A percentile compares a stretch with the other conserved stretches of the same genome.
These are phyloP conservation scores for Entomortierella parvispora DNA, from an alignment of 192 early-diverging fungal genomes.

Conservation along the genomic window DNA sequence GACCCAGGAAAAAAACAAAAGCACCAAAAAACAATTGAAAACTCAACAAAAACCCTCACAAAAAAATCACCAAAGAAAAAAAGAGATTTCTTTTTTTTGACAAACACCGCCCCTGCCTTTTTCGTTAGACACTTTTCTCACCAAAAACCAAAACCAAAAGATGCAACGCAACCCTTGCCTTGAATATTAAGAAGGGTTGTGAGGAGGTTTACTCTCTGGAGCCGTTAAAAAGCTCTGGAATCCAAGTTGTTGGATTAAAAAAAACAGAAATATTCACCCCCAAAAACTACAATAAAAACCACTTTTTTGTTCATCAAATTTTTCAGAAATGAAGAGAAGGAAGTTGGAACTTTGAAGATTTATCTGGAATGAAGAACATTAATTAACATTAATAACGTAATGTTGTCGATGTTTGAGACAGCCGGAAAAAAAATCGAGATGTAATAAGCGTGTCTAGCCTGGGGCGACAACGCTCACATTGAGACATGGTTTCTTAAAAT, in stretches of 20 bases:
- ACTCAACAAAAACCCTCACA: constrained; percentile 12
- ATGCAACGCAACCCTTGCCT: constrained; percentile 29
- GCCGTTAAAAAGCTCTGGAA: neutral
- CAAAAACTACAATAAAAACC: constrained; percentile 6
- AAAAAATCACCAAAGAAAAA: constrained; percentile 9
- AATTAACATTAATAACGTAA: too few relatives aligned
- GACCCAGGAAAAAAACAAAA: constrained; percentile 15
- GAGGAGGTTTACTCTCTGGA: constrained; percentile 20
- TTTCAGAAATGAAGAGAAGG: too few relatives aligned
- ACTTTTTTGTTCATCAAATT: neutral
- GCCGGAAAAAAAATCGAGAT: too few relatives aligned
- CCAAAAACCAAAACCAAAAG: constrained; percentile 14
- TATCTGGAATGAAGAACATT: too few relatives aligned
- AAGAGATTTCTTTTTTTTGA: neutral
- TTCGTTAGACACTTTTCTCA: constrained; percentile 9
- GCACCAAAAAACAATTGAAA: constrained; percentile 14
- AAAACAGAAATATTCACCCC: constrained; percentile 31
- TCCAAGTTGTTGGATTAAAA: constrained; percentile 20
- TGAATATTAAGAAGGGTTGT: constrained; percentile 33
- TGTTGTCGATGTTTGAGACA: too few relatives aligned
- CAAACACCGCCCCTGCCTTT: constrained; percentile 19
- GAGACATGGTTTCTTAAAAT: too few relatives aligned
- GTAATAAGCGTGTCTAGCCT: too few relatives aligned
- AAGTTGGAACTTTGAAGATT: too few relatives aligned
- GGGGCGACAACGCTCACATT: too few relatives aligned